Conservation (phyloP, 2,329 filamentous ascomycete species). For the Aspergillus sp. region DNA sequence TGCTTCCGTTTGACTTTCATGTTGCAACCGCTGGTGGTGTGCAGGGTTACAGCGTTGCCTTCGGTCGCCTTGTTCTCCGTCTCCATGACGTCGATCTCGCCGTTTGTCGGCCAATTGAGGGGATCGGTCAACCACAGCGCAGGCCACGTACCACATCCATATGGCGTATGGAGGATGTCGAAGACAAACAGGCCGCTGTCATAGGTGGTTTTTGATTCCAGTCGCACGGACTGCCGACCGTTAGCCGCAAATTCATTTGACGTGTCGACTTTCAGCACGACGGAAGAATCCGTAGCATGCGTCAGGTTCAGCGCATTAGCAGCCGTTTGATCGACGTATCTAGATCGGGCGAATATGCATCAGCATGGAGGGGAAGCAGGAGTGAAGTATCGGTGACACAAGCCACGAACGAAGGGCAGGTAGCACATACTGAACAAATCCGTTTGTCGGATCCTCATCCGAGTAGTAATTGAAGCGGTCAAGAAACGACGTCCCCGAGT, state of each 20-base stretch:
- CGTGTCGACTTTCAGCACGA: constrained; percentile 62
- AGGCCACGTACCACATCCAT: constrained; percentile 65
- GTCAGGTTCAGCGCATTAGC: constrained; percentile 56
- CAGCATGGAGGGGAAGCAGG: not conserved
- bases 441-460: constrained; percentile 44
- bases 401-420: constrained; percentile 26
- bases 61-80: constrained; percentile 54
- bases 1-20: constrained; percentile 55
- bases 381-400: not conserved
- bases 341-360: constrained; percentile 5
- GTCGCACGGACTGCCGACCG: constrained; percentile 63
- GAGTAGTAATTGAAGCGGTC: constrained; percentile 48
- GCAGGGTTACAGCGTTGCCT: constrained; percentile 62
- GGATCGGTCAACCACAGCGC: constrained; percentile 66
- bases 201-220: constrained; percentile 62
- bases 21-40: constrained; percentile 58
- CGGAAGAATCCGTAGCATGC: constrained; percentile 54
- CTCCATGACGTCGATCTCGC: constrained; percentile 66
- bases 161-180: constrained; percentile 63
- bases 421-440: constrained; percentile 51
- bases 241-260: constrained; percentile 57
- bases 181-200: constrained; percentile 67
- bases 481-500: constrained; percentile 43
- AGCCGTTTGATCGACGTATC: constrained; percentile 42
- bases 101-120: constrained; percentile 61